These are phyloP conservation scores for Tulasnella sp. DNA, from an alignment of 768 basidiomycete genomes.

Conservation along the genomic window DNA sequence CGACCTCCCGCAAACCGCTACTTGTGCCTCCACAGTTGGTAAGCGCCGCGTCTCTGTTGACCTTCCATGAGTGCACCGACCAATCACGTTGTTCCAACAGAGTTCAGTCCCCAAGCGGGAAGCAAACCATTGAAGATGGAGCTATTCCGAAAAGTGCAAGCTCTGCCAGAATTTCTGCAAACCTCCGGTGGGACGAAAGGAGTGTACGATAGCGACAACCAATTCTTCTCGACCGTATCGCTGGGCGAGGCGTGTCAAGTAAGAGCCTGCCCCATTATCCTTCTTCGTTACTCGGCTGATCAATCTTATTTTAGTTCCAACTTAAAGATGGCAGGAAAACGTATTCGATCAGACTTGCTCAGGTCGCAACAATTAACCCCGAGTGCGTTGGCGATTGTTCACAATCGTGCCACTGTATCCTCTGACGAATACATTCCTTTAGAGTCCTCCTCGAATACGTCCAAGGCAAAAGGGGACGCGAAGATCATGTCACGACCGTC, in stretches of 20 bases:
- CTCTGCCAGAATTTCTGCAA: neutral
- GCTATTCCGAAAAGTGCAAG: neutral
- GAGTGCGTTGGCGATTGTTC: neutral
- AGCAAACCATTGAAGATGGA: neutral
- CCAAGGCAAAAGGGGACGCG: constrained; percentile 59
- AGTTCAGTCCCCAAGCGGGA: neutral
- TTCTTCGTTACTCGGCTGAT: neutral
- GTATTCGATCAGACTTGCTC: neutral
- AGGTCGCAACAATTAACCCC: constrained; percentile 6
- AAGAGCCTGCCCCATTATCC: neutral
- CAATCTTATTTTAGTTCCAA: neutral
- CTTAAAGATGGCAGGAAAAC: neutral
- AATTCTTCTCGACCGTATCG: constrained; percentile 4
- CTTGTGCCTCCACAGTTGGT: neutral
- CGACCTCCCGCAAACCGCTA: neutral
- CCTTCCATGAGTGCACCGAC: neutral
- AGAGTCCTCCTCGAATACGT: constrained; percentile 67
- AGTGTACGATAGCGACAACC: neutral
- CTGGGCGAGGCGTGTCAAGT: neutral
- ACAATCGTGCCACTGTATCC: neutral
- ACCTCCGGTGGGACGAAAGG: neutral
- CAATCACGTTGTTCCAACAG: neutral
- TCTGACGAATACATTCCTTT: neutral
- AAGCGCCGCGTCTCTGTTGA: neutral
- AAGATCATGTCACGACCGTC: constrained; percentile 63